Base-by-base conservation (phyloP, 345 rosid species). In the Citrus sp. region DNA sequence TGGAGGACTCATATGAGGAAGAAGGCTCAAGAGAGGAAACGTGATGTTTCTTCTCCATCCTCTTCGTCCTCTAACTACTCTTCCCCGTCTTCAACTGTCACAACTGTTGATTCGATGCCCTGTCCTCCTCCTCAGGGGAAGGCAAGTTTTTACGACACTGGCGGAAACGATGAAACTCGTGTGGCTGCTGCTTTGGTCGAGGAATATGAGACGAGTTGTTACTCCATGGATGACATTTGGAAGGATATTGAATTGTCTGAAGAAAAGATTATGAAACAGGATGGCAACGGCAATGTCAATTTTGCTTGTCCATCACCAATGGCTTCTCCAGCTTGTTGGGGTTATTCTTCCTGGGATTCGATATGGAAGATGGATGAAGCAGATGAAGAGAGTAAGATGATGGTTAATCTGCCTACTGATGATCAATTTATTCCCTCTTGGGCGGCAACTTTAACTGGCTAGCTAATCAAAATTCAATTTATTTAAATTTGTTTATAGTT, bases 1-100 rank as follows among this genome's bases (percentile, higher is more conserved):
- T 96, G 98, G 99, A 89, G 99, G 83, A 92, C 98, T 68, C 94
- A 94, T 73, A 91, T 78, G 94, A 73, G 98, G 82, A 96, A 94
- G 85, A 87, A 89, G 78, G 92, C 98, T 75, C 99, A 96, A 79
- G 92, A 86, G 75, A 88, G 82, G 85, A 92, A 91, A 80, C 83
- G 84, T 46, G 79, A 73, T 30, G 30, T 42, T 32, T 83, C 87
- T 4, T 86, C 91, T 46, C 80, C 87, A n/a, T 81, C 97, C 0
- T 80, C 89, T 7, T 87, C 88, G 63, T 87, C 91, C 62, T 87
- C 93, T 35, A 85, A 83, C 70, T 82, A 88, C 78, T 79, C 80
- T 38, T 88, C 90, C 46, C 84, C 93, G 10, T 76, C 90, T 63
- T 88, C 97, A 38, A 90, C 87, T 54, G 80, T 75, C 63, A 86